Conservation (phyloP, 2,329 filamentous ascomycete genomes). For the Epicoccum nigrum region DNA sequence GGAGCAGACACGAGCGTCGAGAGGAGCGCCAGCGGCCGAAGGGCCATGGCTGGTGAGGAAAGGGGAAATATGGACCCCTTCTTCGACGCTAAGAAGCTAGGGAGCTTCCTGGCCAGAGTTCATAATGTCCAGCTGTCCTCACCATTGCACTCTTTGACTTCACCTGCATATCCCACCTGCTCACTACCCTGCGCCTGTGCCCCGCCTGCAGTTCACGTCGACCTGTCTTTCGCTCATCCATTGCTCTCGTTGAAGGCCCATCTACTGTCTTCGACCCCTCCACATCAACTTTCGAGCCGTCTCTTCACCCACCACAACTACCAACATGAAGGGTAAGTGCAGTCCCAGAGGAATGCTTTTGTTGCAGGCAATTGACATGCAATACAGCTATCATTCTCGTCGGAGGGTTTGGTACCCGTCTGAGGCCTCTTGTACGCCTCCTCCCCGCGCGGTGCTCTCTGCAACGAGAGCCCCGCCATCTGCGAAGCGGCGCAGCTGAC, state of each 20-base stretch:
- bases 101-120: slow-evolving; percentile 22
- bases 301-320: slow-evolving; percentile 26
- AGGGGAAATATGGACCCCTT: slow-evolving; percentile 28
- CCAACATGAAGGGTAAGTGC: slow-evolving; percentile 50
- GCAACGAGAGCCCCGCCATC: slow-evolving; percentile 28
- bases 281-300: slow-evolving; percentile 13
- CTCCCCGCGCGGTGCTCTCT: slow-evolving; percentile 24
- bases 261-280: slow-evolving; percentile 22
- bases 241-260: slow-evolving; percentile 18
- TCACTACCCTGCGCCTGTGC: slow-evolving; percentile 7
- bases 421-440: slow-evolving; percentile 81
- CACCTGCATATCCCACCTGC: slow-evolving; percentile 21
- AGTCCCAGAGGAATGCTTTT: too few species aligned
- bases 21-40: slow-evolving; percentile 22
- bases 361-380: slow-evolving; percentile 16
- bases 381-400: slow-evolving; percentile 90
- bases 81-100: slow-evolving; percentile 12
- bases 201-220: slow-evolving; percentile 5
- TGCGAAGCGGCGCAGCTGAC: slow-evolving; percentile 30
- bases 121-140: slow-evolving; percentile 35
- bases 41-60: slow-evolving; percentile 19
- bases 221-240: slow-evolving; percentile 15
- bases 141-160: slow-evolving; percentile 28
- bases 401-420: slow-evolving; percentile 97
- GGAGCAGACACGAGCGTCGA: slow-evolving; percentile 21